Base-by-base conservation (phyloP, 2,329 filamentous ascomycete genomes). In the Pestalotiopsis sp. region DNA sequence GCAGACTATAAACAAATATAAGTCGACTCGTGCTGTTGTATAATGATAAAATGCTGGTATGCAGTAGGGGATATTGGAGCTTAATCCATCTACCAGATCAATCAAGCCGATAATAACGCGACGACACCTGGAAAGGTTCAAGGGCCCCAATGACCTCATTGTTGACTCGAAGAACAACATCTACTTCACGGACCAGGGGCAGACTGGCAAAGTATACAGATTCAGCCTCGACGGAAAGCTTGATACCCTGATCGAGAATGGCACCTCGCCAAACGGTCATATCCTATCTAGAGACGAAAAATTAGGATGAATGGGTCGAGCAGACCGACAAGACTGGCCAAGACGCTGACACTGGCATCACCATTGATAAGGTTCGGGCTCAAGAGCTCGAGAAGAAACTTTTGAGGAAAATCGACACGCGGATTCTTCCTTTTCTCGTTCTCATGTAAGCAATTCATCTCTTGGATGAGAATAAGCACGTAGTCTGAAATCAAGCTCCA, bases 171-270 rank as follows among this genome's bases (percentile, higher is more conserved):
- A 76, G 14, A 72, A 74, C 3, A 78, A 80, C 36, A 69, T 84
- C 3, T 84, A 82, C 72, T 84, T 84, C 45, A 83, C 82, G 1
- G 81, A 84, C 57, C 82, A 84, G 71, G 81, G 82, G 0, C 81
- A 83, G 62, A 83, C 81, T 0, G 81, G 81, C 0, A 76, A 76
- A 12, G 79, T 83, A 0, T 83, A 82, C 67, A 76, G 81, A 1
- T 65, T 81, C 0, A 74, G 74, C 0, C 73, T 74, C 0, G 72
- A 76, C n/a, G 80, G 80, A 0, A 79, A 74, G 27, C 74, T 83
- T 0, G 81, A 83, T 55, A 77, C 73, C 0, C 72, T 83, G 0
- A 72, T 82, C 0, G 74, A 77, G 3, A 82, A 83, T 25, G 81
- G 80, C 0, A 69, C 78, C 0, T 82, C 80, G 0, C 81, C 79